Evolutionary conservation across 164 flowering plant species (phyloP).

Genomic region (Aristolochia fimbriata): DNA sequence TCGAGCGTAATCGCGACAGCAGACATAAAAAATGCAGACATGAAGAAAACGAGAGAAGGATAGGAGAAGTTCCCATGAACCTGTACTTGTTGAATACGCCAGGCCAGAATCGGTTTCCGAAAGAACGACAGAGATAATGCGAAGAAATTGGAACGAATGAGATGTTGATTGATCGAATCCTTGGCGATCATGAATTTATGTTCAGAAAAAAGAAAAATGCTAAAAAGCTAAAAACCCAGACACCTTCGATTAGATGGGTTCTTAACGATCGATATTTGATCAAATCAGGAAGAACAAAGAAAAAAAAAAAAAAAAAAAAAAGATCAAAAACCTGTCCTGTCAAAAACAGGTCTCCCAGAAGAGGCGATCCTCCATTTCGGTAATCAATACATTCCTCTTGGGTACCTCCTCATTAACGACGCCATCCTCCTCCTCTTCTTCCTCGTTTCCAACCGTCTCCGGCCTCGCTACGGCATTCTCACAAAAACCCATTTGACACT

Average conservation of each 20-base stretch:
- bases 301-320: neutral
- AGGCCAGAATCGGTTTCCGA: no score
- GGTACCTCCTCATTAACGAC: neutral
- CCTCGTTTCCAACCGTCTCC: neutral
- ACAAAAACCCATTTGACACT: neutral
- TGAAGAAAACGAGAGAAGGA: no score
- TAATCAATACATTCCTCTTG: neutral
- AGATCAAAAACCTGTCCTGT: constrained; percentile 3
- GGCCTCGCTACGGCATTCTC: neutral
- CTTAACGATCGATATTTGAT: neutral
- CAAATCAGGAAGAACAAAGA: neutral
- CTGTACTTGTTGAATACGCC: no score
- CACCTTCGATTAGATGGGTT: no score
- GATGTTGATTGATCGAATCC: neutral
- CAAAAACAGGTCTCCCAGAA: constrained; percentile 7
- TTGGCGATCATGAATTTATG: neutral
- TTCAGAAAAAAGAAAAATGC: neutral
- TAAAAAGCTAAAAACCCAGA: no score
- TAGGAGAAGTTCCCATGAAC: no score
- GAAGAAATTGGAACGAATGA: no score
- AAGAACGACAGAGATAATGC: no score
- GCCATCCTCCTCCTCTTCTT: neutral
- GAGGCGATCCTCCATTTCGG: constrained; percentile 1
- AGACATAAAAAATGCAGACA: no score
- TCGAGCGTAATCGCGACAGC: no score